phyloP scores from a whole-genome alignment of 208 protist species.

The Leishmania amazonensis region DNA sequence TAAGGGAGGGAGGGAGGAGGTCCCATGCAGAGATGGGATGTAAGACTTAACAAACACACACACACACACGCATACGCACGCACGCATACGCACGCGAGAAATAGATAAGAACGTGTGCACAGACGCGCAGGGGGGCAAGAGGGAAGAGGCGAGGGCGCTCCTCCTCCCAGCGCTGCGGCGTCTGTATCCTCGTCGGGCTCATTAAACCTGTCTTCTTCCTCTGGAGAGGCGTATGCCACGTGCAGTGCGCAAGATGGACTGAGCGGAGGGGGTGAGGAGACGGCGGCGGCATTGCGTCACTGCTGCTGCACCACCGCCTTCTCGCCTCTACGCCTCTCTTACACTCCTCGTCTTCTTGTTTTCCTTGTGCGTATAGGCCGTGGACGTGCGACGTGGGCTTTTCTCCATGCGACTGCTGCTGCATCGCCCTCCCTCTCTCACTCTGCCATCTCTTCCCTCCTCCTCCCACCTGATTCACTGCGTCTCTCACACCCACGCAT shows the following conservation, averaged over 20 bases:
- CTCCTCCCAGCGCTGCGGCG: background rate
- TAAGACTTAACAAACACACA: background rate
- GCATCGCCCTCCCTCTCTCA: background rate
- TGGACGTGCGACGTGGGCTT: background rate
- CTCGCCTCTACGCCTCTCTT: background rate
- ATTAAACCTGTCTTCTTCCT: background rate
- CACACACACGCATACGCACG: background rate
- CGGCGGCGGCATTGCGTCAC: background rate
- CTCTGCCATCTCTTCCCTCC: background rate
- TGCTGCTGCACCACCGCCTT: background rate
- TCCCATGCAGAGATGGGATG: background rate
- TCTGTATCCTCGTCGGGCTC: background rate
- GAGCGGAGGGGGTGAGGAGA: background rate
- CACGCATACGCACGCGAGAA: too few relatives aligned
- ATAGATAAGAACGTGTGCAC: background rate
- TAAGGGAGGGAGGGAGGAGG: too few relatives aligned
- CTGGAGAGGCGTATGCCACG: background rate
- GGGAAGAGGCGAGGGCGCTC: background rate
- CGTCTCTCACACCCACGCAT: background rate
- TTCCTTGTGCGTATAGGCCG: background rate
- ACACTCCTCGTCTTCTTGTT: background rate
- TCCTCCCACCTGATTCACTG: background rate
- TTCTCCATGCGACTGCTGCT: background rate
- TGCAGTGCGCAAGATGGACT: background rate
- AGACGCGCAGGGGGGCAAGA: background rate